phyloP scores from a whole-genome alignment of 805 yeast genomes.

The Saccharomycopsis guyanensis region DNA sequence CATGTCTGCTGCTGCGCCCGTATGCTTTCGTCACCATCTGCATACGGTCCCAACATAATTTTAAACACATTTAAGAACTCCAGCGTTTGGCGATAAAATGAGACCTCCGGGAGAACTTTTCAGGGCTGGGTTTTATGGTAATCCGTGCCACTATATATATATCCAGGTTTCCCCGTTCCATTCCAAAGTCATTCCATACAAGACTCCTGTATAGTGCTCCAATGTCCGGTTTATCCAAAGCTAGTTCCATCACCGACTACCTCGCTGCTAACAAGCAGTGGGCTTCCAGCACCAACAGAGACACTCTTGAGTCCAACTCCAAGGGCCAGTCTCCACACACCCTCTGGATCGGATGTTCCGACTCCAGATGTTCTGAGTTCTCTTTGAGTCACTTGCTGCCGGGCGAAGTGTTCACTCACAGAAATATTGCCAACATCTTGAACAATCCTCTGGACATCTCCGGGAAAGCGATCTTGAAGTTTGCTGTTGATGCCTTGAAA shows the following conservation, averaged over 20 bases:
- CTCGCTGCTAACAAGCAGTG: conserved; percentile 15
- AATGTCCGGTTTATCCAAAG: conserved; percentile 1
- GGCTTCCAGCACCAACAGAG: conserved; percentile 6
- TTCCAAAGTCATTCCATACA: no score
- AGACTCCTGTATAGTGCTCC: no score
- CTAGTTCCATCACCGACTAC: conserved; percentile 14
- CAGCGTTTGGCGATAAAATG: not conserved
- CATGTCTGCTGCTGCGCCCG: no score
- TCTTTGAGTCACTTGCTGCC: conserved; percentile 68
- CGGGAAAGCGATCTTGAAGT: conserved; percentile 73
- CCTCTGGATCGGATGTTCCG: conserved; percentile 91
- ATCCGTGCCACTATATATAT: not conserved
- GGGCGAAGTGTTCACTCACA: conserved; percentile 84
- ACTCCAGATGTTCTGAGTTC: conserved; percentile 76
- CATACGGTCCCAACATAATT: not conserved
- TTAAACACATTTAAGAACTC: not conserved
- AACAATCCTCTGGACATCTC: conserved; percentile 60
- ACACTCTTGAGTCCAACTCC: conserved; percentile 39
- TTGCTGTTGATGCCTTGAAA: conserved; percentile 77
- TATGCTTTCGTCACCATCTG: not conserved
- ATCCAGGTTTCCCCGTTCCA: not conserved
- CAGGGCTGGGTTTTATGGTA: no score
- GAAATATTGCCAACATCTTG: conserved; percentile 80
- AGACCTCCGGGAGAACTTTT: no score
- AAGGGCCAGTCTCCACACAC: conserved; percentile 91